phyloP scores from a whole-genome alignment of 148 eudicot species.

The Vaccinium corymbosum region DNA sequence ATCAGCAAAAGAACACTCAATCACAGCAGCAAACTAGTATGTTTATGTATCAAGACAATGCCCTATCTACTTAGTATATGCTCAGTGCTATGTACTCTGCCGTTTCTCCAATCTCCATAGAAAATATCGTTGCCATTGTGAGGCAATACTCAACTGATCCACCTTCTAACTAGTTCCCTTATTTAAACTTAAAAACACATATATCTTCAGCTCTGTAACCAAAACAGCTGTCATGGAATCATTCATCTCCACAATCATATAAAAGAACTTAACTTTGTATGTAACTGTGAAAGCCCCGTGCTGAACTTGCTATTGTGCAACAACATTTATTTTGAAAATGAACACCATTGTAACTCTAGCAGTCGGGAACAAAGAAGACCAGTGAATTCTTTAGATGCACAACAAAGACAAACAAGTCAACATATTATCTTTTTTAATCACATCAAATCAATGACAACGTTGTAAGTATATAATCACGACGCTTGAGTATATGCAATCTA shows the following conservation, averaged over 20 bases:
- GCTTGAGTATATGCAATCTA: background rate
- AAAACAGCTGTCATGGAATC: background rate
- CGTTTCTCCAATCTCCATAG: too few relatives aligned
- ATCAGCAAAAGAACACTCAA: background rate
- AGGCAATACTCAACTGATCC: background rate
- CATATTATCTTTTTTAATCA: background rate
- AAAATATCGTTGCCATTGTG: background rate
- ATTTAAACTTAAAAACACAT: background rate
- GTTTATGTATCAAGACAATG: background rate
- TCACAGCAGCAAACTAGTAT: background rate
- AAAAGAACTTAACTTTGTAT: background rate
- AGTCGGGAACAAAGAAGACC: background rate
- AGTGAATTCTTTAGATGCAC: slow-evolving; percentile 6
- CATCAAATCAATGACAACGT: background rate
- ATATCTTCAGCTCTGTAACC: background rate
- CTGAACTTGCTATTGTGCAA: background rate
- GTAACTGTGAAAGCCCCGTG: background rate
- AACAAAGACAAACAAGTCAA: background rate
- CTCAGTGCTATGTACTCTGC: background rate
- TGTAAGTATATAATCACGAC: background rate
- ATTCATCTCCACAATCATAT: background rate
- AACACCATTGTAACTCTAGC: background rate
- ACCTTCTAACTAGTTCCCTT: background rate
- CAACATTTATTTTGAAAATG: background rate
- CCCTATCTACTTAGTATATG: background rate